Evolutionary conservation across 495 filamentous ascomycete species (phyloP), one percentile per base, ranked within the genome.

Genomic region (Penicillium simplicissimum): DNA sequence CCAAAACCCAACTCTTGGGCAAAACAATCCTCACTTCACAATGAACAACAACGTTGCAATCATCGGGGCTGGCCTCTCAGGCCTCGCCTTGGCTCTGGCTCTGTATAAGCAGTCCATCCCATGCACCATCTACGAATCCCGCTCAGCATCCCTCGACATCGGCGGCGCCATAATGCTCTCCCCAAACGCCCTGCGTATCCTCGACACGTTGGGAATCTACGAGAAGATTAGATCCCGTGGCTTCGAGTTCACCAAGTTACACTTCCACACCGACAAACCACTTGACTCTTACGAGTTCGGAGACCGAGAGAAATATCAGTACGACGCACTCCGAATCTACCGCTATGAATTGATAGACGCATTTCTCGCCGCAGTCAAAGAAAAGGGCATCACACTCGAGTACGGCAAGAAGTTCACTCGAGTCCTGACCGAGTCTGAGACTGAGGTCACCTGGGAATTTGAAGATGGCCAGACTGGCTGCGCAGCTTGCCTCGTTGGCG

Each of bases 141-240:
- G 79, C 21, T 42, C 64, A 9, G 73, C 71, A 0, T 66, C 69
- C 14, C 67, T 69, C 33, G 67, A 71, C 42, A 68, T 76, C 43
- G 81, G 77, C 8, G 83, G 84, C 4, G 83, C 79, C 7, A 67
- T 85, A 47, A 82, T 80, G 77, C 76, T 84, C 36, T 81, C 79
- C 0, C 78, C 82, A 47, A 84, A 85, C 52, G 80, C 79, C 5
- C 68, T 84, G 11, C 76, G 73, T 17, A 66, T 83, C 23, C 74
- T 85, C 7, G 78, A 85, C 45, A 43, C 52, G 9, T 45, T 84
- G 0, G 79, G 71, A n/a, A 67, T 80, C 17, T 85, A 81, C 66
- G 47, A 74, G 5, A 72, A 68, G 11, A 63, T 84, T 45, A 68
- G 56, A 4, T 51, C 43, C 0, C 60, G 58, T 11, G 67, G 66